phyloP scores from a whole-genome alignment of 768 basidiomycete genomes.

The Mycena metata region DNA sequence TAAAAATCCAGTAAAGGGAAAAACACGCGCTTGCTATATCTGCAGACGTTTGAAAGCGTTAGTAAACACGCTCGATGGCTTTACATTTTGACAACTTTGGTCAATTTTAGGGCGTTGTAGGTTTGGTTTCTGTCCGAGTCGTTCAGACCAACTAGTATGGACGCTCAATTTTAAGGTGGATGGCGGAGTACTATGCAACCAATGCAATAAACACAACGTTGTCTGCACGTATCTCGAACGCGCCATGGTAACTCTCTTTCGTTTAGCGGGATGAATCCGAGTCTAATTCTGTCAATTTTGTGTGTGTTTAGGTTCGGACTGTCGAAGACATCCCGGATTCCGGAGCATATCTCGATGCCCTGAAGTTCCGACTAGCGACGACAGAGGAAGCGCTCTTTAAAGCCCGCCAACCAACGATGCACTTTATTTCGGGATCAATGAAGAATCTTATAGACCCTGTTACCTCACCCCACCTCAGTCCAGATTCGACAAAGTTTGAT shows the following conservation, averaged over 20 bases:
- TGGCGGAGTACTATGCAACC: background rate
- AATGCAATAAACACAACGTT: background rate
- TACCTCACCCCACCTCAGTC: background rate
- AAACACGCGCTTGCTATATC: background rate
- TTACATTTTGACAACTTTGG: background rate
- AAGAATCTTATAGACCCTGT: background rate
- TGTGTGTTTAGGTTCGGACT: background rate
- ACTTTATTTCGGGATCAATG: background rate
- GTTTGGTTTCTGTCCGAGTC: background rate
- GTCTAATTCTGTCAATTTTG: too few species aligned
- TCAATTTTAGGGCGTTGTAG: constrained; percentile 6
- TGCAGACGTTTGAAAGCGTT: constrained; percentile 10
- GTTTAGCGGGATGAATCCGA: background rate
- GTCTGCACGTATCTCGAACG: background rate
- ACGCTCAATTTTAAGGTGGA: background rate
- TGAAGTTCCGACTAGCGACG: background rate
- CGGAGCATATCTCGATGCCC: background rate
- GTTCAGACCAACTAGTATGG: too few species aligned
- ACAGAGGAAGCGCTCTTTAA: background rate
- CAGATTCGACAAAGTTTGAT: background rate
- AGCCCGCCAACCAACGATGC: background rate
- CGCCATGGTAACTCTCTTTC: background rate
- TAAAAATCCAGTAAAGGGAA: background rate
- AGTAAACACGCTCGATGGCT: background rate
- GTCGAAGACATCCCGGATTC: background rate